A percentile compares a stretch with the other conserved stretches of the same genome.
These are phyloP conservation scores for Candida labiduridarum DNA, from an alignment of 1,139 yeast species.

Conservation along the genomic window DNA sequence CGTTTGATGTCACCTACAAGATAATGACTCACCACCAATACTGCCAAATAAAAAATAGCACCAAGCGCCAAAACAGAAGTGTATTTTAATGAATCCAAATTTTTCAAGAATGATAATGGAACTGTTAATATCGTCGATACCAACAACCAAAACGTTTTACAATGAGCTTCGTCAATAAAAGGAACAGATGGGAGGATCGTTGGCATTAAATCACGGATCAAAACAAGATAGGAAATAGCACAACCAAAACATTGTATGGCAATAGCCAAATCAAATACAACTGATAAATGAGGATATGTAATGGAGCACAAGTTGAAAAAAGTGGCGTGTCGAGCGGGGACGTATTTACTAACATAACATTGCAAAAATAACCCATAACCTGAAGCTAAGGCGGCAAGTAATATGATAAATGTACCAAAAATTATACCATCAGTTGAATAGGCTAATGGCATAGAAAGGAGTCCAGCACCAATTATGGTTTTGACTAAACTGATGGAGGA, in stretches of 20 bases:
- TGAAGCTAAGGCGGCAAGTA: constrained; percentile 77
- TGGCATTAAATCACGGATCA: constrained; percentile 51
- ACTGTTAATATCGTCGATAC: constrained; percentile 37
- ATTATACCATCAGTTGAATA: constrained; percentile 81
- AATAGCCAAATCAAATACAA: constrained; percentile 83
- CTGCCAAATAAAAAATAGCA: constrained; percentile 42
- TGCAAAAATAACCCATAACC: constrained; percentile 81
- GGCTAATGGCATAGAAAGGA: constrained; percentile 90
- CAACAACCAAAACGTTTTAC: constrained; percentile 42
- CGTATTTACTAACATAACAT: constrained; percentile 69
- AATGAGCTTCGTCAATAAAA: constrained; percentile 21
- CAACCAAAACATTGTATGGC: constrained; percentile 75
- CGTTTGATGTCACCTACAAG: constrained; percentile 46
- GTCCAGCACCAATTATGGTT: constrained; percentile 88
- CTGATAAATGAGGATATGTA: constrained; percentile 82
- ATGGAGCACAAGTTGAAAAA: constrained; percentile 82
- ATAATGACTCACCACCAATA: constrained; percentile 39
- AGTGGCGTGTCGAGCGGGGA: constrained; percentile 75
- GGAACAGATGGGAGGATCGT: constrained; percentile 33
- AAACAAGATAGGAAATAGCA: constrained; percentile 47
- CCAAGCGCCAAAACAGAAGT: constrained; percentile 45
- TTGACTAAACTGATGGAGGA: constrained; percentile 64
- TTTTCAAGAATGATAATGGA: constrained; percentile 45
- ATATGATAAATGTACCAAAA: constrained; percentile 64
- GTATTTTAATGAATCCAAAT: constrained; percentile 48